Conservation (phyloP, 352 stramenopile species). For the Phytophthora lateralis region DNA sequence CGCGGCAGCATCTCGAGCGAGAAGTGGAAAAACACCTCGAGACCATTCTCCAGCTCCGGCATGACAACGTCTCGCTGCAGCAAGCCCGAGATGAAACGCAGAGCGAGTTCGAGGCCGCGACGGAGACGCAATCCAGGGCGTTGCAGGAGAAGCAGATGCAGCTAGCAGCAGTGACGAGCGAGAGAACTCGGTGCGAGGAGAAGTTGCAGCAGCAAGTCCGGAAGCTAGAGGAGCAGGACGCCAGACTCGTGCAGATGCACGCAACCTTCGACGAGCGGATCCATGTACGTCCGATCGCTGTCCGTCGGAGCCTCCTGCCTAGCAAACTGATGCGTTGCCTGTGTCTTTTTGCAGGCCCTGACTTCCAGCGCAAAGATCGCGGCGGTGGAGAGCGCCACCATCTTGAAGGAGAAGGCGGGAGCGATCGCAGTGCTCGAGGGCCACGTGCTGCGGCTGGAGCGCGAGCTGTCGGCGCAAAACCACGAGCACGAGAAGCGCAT, state of each 20-base stretch:
- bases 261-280: slow-evolving; percentile 56
- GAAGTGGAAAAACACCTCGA: slow-evolving; percentile 69
- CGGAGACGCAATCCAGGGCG: slow-evolving; percentile 48
- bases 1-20: slow-evolving; percentile 55
- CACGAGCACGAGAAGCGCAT: slow-evolving; percentile 63
- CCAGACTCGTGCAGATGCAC: slow-evolving; percentile 39
- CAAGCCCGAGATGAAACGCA: slow-evolving; percentile 47
- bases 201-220: slow-evolving; percentile 45
- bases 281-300: slow-evolving; percentile 26
- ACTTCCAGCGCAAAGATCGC: slow-evolving; percentile 29
- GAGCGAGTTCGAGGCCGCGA: slow-evolving; percentile 32
- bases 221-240: slow-evolving; percentile 49
- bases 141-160: slow-evolving; percentile 51
- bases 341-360: slow-evolving; percentile 26
- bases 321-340: not conserved
- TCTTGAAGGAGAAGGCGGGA: slow-evolving; percentile 38
- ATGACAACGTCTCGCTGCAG: slow-evolving; percentile 64
- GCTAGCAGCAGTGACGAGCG: slow-evolving; percentile 35
- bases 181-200: slow-evolving; percentile 47
- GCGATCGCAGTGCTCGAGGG: slow-evolving; percentile 43
- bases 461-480: slow-evolving; percentile 42
- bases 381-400: slow-evolving; percentile 34
- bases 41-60: slow-evolving; percentile 54
- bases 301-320: not conserved
- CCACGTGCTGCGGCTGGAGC: slow-evolving; percentile 51